Percentiles rank a stretch among this genome's conserved stretches.
These are phyloP conservation scores for Candida argentea DNA, from an alignment of 805 yeast genomes.

Conservation along the genomic window DNA sequence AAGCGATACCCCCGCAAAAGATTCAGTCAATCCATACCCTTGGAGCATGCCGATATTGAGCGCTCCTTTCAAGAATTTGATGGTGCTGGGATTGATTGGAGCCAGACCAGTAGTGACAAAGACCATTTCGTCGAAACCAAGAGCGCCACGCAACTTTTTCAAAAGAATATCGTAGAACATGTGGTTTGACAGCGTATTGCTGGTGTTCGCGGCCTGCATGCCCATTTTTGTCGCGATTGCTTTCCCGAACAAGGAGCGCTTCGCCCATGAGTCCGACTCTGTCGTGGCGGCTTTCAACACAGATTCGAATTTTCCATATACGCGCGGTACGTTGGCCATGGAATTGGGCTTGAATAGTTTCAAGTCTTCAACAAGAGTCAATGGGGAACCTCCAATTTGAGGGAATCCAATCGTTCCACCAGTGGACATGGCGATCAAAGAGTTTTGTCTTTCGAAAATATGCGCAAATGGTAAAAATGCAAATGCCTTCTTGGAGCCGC, in stretches of 20 bases:
- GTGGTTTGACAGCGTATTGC: slow-evolving; percentile 10
- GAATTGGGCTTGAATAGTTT: slow-evolving; percentile 13
- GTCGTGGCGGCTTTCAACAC: slow-evolving; percentile 16
- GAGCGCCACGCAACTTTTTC: slow-evolving; percentile 24
- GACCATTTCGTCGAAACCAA: slow-evolving; percentile 20
- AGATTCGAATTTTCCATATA: slow-evolving; percentile 16
- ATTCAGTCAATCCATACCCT: slow-evolving; percentile 27
- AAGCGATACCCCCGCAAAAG: slow-evolving; percentile 15
- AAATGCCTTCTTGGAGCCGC: slow-evolving; percentile 5
- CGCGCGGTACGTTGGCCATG: slow-evolving; percentile 18
- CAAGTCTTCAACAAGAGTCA: slow-evolving; percentile 16
- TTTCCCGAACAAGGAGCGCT: slow-evolving; percentile 9
- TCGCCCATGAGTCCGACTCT: slow-evolving; percentile 10
- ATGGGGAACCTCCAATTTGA: slow-evolving; percentile 12
- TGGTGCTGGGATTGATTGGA: slow-evolving; percentile 13
- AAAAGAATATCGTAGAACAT: slow-evolving; percentile 10
- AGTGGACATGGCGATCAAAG: slow-evolving; percentile 11
- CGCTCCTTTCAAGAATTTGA: slow-evolving; percentile 15
- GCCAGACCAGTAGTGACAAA: slow-evolving; percentile 18
- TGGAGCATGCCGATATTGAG: slow-evolving; percentile 18
- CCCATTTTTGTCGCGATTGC: slow-evolving; percentile 10
- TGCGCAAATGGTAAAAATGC: slow-evolving; percentile 29
- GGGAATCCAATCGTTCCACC: slow-evolving; percentile 20
- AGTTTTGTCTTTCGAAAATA: slow-evolving; percentile 22
- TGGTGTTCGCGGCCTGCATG: slow-evolving; percentile 8